phyloP scores from a whole-genome alignment of 140 eudicot genomes.

The Stevia rebaudiana region DNA sequence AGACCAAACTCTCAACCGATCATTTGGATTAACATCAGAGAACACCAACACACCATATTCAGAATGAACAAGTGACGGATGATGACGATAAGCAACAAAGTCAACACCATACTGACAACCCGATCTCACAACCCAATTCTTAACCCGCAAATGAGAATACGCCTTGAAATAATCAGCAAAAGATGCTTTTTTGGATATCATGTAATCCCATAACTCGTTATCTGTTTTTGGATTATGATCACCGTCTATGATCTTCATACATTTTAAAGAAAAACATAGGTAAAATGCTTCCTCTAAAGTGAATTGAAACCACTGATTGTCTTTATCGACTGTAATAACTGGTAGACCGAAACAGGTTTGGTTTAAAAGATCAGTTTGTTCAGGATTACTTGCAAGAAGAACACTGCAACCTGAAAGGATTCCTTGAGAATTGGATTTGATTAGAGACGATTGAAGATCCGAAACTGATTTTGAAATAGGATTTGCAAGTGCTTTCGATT shows the following conservation, averaged over 20 bases:
- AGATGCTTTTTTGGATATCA: slow-evolving; percentile 31
- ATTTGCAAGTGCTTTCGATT: slow-evolving; percentile 59
- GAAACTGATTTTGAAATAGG: slow-evolving; percentile 51
- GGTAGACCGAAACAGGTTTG: slow-evolving; percentile 54
- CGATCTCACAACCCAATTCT: slow-evolving; percentile 77
- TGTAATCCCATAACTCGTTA: slow-evolving; percentile 49
- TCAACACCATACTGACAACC: slow-evolving; percentile 65
- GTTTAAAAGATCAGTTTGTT: slow-evolving; percentile 47
- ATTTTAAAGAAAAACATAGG: slow-evolving; percentile 33
- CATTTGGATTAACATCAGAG: slow-evolving; percentile 28
- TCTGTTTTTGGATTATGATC: slow-evolving; percentile 18
- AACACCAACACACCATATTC: slow-evolving; percentile 65
- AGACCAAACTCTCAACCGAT: slow-evolving; percentile 76
- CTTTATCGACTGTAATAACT: slow-evolving; percentile 37
- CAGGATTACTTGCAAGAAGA: slow-evolving; percentile 39
- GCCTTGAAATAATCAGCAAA: slow-evolving; percentile 47
- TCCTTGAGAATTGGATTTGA: slow-evolving; percentile 38
- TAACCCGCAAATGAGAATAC: slow-evolving; percentile 56
- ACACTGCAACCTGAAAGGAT: slow-evolving; percentile 39
- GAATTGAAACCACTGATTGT: slow-evolving; percentile 53
- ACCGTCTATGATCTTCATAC: slow-evolving; percentile 38
- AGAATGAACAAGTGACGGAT: slow-evolving; percentile 71
- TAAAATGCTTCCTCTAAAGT: slow-evolving; percentile 58
- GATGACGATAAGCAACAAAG: slow-evolving; percentile 77
- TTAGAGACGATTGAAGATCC: slow-evolving; percentile 43